phyloP scores from a whole-genome alignment of 768 basidiomycete species.

The Suillus lakei region DNA sequence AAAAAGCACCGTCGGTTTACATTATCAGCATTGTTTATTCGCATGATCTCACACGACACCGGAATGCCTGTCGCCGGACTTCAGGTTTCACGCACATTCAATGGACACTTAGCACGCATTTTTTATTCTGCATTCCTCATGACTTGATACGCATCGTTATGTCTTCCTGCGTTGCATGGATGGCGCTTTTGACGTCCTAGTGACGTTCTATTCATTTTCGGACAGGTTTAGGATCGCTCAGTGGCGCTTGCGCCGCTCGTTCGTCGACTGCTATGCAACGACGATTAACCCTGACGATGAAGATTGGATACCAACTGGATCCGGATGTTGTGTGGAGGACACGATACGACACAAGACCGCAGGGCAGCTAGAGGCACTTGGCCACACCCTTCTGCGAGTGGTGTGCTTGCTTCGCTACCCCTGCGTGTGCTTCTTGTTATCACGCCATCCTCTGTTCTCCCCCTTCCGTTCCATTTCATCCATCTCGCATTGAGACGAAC shows the following conservation, averaged over 20 bases:
- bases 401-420: constrained; percentile 58
- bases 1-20: constrained; percentile 38
- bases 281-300: constrained; percentile 44
- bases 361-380: constrained; percentile 56
- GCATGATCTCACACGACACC: constrained; percentile 40
- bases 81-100: constrained; percentile 59
- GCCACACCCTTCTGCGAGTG: constrained; percentile 54
- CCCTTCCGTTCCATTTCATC: constrained; percentile 57
- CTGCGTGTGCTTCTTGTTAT: constrained; percentile 53
- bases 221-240: constrained; percentile 40
- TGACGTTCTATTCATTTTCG: constrained; percentile 27
- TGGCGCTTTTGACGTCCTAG: constrained; percentile 20
- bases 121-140: constrained; percentile 50
- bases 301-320: constrained; percentile 52
- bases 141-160: constrained; percentile 29
- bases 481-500: constrained; percentile 66
- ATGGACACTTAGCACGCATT: constrained; percentile 46
- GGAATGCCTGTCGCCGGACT: constrained; percentile 58
- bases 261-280: constrained; percentile 30
- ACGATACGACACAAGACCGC: constrained; percentile 77
- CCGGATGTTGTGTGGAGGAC: constrained; percentile 56
- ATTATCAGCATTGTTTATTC: constrained; percentile 43
- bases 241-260: constrained; percentile 53
- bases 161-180: constrained; percentile 27
- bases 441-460: constrained; percentile 42